Percentiles rank a stretch among this genome's conserved stretches.
These are phyloP conservation scores for Penicillium waksmanii DNA, from an alignment of 495 filamentous ascomycete species.

Conservation along the genomic window DNA sequence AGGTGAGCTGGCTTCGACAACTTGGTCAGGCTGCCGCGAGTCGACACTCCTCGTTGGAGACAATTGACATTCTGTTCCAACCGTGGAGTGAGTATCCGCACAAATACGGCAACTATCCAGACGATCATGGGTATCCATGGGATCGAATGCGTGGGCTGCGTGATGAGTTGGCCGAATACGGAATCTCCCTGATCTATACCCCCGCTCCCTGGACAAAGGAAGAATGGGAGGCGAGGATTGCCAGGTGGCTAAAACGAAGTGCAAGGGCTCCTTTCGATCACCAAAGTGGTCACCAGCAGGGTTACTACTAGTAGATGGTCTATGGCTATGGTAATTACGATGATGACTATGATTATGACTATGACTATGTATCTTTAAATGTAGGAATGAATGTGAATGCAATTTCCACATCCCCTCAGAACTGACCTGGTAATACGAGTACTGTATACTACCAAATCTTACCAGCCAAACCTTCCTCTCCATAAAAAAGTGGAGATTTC, in stretches of 20 bases:
- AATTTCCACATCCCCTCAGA: too few species aligned
- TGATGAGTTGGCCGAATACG: constrained; percentile 4
- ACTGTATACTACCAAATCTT: background rate
- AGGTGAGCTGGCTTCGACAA: constrained; percentile 12
- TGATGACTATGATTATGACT: too few species aligned
- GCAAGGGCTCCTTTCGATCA: too few species aligned
- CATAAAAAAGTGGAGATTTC: background rate
- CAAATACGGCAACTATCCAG: constrained; percentile 9
- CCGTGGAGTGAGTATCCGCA: constrained; percentile 10
- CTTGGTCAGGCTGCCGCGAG: constrained; percentile 9
- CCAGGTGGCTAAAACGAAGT: background rate
- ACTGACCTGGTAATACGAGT: background rate
- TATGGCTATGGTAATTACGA: too few species aligned
- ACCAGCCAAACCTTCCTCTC: background rate
- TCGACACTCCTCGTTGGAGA: constrained; percentile 1
- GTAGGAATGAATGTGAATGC: too few species aligned
- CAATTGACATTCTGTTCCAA: constrained; percentile 8
- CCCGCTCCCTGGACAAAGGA: constrained; percentile 13
- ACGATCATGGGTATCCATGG: constrained; percentile 18
- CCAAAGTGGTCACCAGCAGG: too few species aligned
- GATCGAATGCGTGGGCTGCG: constrained; percentile 10
- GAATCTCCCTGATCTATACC: constrained; percentile 8
- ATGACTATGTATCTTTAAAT: too few species aligned
- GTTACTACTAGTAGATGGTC: too few species aligned
- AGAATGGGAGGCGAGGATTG: constrained; percentile 10